Evolutionary conservation across 1,284 basidiomycete species (phyloP), one percentile per base, ranked within the genome.

Genomic region (Ustilago cynodontis): DNA sequence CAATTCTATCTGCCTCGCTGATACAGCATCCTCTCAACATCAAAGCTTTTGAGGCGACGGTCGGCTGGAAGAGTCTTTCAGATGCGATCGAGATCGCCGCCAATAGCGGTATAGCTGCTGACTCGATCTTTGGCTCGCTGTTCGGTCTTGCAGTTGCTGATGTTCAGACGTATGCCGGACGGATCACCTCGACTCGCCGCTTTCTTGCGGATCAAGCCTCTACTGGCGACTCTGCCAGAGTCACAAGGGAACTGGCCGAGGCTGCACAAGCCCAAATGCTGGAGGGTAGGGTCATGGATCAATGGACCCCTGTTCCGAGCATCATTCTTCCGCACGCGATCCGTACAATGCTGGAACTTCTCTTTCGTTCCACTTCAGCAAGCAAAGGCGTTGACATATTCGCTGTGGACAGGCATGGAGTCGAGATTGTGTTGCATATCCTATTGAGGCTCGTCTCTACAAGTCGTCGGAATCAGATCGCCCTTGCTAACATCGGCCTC

Each of bases 91-190:
- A 45, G 35, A 66, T 83, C 4, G 71, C 71, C 1, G 61, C 64
- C 26, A 52, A 31, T 33, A 45, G 33, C 10, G n/a, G n/a, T 43
- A 20, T 67, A 7, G 24, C 61, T 7, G 55, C 65, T 13, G 67
- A 66, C 24, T 57, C 75, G 20, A 35, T 79, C 35, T 76, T 74
- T 35, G 81, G 72, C 26, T 60, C 73, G 2, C 71, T 84, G 5
- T 47, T 82, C 3, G 82, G 80, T 20, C 49, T 84, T 0, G 75
- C 80, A 1, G 47, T 82, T 6, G 82, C 73, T 35, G 71, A 84
- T n/a, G 72, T 83, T 1, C 41, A 67, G 0, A 71, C 73, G 0
- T 66, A 66, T 18, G 56, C 71, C 29, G 56, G 62, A 3, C 35
- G 77, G 56, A 59, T 75, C 60, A 24, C 56, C 52, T 56, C 69